A percentile compares a stretch with the other conserved stretches of the same genome.
Evolutionary conservation across 2,329 filamentous ascomycete genomes (phyloP).

Genomic region (Verticillium longisporum): DNA sequence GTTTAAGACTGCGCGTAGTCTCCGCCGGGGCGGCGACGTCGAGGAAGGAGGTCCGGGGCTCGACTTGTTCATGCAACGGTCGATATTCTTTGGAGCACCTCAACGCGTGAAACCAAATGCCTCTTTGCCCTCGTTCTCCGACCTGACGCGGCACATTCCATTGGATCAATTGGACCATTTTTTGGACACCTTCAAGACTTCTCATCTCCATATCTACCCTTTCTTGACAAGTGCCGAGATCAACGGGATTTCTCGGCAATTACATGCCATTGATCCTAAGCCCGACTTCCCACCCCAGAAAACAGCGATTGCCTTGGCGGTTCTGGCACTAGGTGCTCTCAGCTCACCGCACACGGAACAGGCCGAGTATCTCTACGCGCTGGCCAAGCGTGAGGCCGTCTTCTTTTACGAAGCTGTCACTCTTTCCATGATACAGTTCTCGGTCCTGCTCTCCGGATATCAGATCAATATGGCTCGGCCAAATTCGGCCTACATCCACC

Average conservation of each 20-base stretch:
- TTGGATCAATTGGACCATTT: conserved; percentile 12
- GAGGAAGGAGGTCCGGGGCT: conserved; percentile 17
- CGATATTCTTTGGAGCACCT: conserved; percentile 22
- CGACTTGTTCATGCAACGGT: conserved; percentile 21
- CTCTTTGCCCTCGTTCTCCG: background rate
- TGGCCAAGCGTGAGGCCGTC: conserved; percentile 17
- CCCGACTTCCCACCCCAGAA: conserved; percentile 13
- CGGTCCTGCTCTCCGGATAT: conserved; percentile 17
- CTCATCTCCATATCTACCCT: conserved; percentile 9
- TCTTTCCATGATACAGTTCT: conserved; percentile 21
- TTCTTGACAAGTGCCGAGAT: conserved; percentile 15
- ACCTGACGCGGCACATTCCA: conserved; percentile 8
- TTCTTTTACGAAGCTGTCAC: conserved; percentile 22
- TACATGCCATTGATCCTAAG: conserved; percentile 9
- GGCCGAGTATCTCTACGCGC: conserved; percentile 16
- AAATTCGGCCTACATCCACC: conserved; percentile 19
- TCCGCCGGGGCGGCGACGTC: conserved; percentile 9
- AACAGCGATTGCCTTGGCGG: conserved; percentile 14
- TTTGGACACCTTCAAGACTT: conserved; percentile 12
- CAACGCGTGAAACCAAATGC: conserved; percentile 8
- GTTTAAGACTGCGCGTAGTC: conserved; percentile 7
- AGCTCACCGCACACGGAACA: conserved; percentile 14
- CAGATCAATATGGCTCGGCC: conserved; percentile 20
- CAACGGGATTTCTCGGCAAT: conserved; percentile 12
- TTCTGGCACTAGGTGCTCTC: conserved; percentile 18